Evolutionary conservation across 352 stramenopile species (phyloP).

Genomic region (Paralagenidium karlingii): DNA sequence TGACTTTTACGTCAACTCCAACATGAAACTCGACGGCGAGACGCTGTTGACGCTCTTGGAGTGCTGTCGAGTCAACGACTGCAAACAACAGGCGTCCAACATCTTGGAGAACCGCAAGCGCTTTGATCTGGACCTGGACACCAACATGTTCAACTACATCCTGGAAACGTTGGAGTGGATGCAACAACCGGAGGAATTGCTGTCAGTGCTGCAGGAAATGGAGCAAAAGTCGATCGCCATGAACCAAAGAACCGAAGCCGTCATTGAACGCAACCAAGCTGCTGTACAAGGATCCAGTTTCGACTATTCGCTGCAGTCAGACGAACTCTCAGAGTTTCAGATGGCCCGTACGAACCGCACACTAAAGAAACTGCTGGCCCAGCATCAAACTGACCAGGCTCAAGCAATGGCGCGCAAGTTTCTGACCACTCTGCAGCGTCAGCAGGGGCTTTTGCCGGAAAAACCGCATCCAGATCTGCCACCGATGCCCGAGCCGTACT

Average conservation of each 20-base stretch:
- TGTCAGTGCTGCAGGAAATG: conserved; percentile 49
- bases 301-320: neutral
- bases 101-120: conserved; percentile 68
- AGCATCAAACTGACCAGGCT: too few relatives aligned
- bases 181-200: conserved; percentile 48
- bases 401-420: too few relatives aligned
- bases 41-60: conserved; percentile 60
- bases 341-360: neutral
- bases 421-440: too few relatives aligned
- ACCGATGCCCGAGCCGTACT: too few relatives aligned
- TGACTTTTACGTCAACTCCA: conserved; percentile 72
- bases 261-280: conserved; percentile 39
- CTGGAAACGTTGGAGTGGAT: conserved; percentile 58
- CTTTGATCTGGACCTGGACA: conserved; percentile 55
- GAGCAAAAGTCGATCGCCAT: conserved; percentile 30
- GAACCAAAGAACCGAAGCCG: conserved; percentile 35
- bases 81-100: conserved; percentile 46
- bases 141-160: conserved; percentile 60
- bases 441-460: too few relatives aligned
- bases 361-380: too few relatives aligned
- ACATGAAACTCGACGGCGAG: conserved; percentile 57
- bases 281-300: conserved; percentile 1
- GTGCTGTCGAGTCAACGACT: conserved; percentile 58
- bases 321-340: neutral
- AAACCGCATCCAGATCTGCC: too few relatives aligned